Evolutionary conservation across 192 early-diverging fungal species (phyloP), one percentile per base, ranked within the genome.

Genomic region (Globomyces pollinis-pini): DNA sequence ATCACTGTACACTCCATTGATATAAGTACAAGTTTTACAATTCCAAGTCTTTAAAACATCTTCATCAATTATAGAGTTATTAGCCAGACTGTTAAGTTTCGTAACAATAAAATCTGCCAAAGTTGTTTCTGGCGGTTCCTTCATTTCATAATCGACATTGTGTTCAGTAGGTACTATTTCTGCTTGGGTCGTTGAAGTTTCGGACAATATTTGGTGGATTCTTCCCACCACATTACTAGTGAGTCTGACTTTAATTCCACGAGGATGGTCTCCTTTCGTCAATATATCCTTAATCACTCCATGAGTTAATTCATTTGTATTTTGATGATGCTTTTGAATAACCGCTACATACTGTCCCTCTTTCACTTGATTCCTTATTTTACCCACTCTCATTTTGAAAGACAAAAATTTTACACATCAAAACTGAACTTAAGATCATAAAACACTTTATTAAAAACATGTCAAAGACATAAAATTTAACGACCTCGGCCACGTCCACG

Each of bases 401-500:
- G n/a, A n/a, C n/a, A n/a, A n/a, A n/a, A n/a, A n/a, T 47, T 47
- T 47, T 47, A 26, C 44, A 47, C 28, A 7, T 5, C 16, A 47
- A 47, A 47, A 47, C n/a, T n/a, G n/a, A 47, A 26, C 23, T 26
- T 15, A 47, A 26, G 28, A 15, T 42, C 20, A 15, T 36, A 7
- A 47, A 47, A 47, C 23, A 47, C 15, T 47, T 47, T 26, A 47
- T 47, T 47, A 47, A 28, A 28, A 9, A 6, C 28, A 12, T 9
- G 23, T 4, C 23, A 47, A 47, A 28, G 28, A 26, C 23, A 47
- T 47, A 28, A 28, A 20, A 47, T 28, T 47, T 51, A 51, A 51
- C 50, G 50, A 51, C 55, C 55, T 50, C 73, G 50, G 23, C 72
- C 68, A 0, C 73, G 64, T 18, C 69, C 59, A 16, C 65, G 61